Evolutionary conservation across 2,329 filamentous ascomycete species (phyloP).

Genomic region (Periconia macrospinosa): DNA sequence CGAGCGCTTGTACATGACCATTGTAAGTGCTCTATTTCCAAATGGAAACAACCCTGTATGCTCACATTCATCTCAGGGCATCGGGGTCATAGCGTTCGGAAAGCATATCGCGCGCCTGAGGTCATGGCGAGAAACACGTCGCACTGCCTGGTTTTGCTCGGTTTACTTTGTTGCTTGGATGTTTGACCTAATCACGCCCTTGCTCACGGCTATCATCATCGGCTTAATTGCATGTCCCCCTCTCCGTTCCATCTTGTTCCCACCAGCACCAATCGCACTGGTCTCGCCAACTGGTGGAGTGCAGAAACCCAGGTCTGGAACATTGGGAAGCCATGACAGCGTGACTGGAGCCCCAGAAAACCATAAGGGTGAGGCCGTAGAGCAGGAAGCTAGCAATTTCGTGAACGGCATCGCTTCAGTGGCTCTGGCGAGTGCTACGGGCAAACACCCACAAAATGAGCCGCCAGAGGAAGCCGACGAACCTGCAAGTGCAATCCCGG

Average conservation of each 20-base stretch:
- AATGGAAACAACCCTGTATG: background rate
- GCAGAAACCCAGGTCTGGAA: slow-evolving; percentile 75
- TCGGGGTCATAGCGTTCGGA: slow-evolving; percentile 65
- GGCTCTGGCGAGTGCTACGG: slow-evolving; percentile 72
- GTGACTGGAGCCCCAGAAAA: slow-evolving; percentile 82
- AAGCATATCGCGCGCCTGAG: slow-evolving; percentile 77
- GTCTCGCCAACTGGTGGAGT: slow-evolving; percentile 73
- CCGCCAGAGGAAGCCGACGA: slow-evolving; percentile 47
- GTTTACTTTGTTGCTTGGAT: slow-evolving; percentile 69
- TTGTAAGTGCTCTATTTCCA: slow-evolving; percentile 45
- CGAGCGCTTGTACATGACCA: slow-evolving; percentile 80
- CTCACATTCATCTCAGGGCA: slow-evolving; percentile 44
- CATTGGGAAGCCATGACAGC: slow-evolving; percentile 74
- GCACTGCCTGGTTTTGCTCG: slow-evolving; percentile 69
- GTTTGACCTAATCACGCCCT: slow-evolving; percentile 69
- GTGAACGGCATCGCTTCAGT: slow-evolving; percentile 73
- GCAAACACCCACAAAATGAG: slow-evolving; percentile 72
- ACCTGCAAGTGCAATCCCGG: slow-evolving; percentile 59
- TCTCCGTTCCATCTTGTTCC: slow-evolving; percentile 67
- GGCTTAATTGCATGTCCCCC: slow-evolving; percentile 67
- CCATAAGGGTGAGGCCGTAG: slow-evolving; percentile 79
- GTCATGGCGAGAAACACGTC: slow-evolving; percentile 74
- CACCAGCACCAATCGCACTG: slow-evolving; percentile 74
- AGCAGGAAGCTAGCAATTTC: slow-evolving; percentile 80
- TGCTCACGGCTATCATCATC: slow-evolving; percentile 61